Base-by-base conservation (phyloP, 108 stramenopile species). In the Hondaea fermentalgiana region DNA sequence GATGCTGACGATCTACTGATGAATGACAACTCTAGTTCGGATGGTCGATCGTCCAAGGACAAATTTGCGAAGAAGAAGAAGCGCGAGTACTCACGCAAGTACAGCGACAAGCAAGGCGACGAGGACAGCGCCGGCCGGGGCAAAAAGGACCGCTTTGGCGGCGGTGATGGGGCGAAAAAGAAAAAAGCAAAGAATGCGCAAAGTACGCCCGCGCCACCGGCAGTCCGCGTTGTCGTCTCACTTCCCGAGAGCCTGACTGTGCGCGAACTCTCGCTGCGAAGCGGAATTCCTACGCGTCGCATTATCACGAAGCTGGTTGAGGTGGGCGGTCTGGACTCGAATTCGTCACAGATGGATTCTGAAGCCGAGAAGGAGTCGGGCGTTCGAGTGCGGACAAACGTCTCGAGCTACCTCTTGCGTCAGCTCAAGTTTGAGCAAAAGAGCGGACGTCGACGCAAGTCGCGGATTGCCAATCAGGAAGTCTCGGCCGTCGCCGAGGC, bases 181-280 rank as follows among this genome's bases (percentile, higher is more conserved):
- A 42, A 10, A 42, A 28, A 69, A 23, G 3, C 21, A 0, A 69
- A 69, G 64, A 8, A 69, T 14, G 64, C 59, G 19, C 19, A 69
- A 69, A 6, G 21, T 17, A 42, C 8, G 42, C 21, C 17, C 12
- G 64, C 17, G 8, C 64, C 8, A 17, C 25, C 64, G 21, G 25
- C 64, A 8, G 64, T 69, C 8, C 19, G 49, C n/a, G 76, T 83
- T 12, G 76, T 88, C 44, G 88, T 88, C 19, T 42, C 89, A 17
- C 91, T 91, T 6, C 90, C 88, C 14, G 91, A 90, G 87, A 88
- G 87, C 45, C 45, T 92, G 4, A n/a, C 91, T 21, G 91, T 92
- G 49, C 89, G 91, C 55, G 91, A 91, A 45, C 88, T 92, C 19
- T 89, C 91, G 17, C 87, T 72, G 35, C 59, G 44, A 5, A 64